A percentile compares a stretch with the other conserved stretches of the same genome.
These are phyloP conservation scores for Fusarium praegraminearum DNA, from an alignment of 2,329 filamentous ascomycete genomes.

Conservation along the genomic window DNA sequence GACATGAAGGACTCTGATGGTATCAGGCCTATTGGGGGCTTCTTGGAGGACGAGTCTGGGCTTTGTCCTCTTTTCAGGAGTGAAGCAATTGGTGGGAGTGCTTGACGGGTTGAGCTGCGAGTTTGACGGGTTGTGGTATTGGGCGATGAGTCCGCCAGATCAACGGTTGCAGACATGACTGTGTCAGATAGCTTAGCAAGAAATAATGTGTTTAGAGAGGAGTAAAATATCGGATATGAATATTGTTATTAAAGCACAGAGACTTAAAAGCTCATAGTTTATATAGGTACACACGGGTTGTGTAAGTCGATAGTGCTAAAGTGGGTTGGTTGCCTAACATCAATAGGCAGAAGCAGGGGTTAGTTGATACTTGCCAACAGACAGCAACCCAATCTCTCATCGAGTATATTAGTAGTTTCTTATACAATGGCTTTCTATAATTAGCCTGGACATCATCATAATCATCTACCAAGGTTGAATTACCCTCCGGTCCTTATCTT, in stretches of 20 bases:
- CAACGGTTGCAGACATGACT: constrained; percentile 16
- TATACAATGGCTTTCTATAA: neutral
- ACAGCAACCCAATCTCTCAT: neutral
- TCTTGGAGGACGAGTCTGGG: neutral
- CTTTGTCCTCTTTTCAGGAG: neutral
- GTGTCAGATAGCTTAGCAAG: neutral
- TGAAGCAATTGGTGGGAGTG: constrained; percentile 1
- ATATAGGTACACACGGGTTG: neutral
- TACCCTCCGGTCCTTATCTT: constrained; percentile 66
- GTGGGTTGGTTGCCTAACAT: constrained; percentile 28
- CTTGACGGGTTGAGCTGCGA: constrained; percentile 26
- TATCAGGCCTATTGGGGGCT: constrained; percentile 9
- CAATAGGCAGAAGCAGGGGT: constrained; percentile 19
- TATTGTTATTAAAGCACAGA: neutral
- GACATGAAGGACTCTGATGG: neutral
- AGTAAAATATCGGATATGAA: neutral
- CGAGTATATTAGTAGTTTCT: neutral
- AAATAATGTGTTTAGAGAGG: neutral
- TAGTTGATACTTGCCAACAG: neutral
- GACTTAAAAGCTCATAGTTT: neutral
- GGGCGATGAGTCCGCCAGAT: constrained; percentile 1
- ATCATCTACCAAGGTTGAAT: constrained; percentile 65
- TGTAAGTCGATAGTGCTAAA: constrained; percentile 1
- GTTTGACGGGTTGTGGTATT: constrained; percentile 14
- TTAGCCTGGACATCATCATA: constrained; percentile 54